These are phyloP conservation scores for Gossypium bickii DNA, from an alignment of 345 rosid genomes.

Conservation along the genomic window DNA sequence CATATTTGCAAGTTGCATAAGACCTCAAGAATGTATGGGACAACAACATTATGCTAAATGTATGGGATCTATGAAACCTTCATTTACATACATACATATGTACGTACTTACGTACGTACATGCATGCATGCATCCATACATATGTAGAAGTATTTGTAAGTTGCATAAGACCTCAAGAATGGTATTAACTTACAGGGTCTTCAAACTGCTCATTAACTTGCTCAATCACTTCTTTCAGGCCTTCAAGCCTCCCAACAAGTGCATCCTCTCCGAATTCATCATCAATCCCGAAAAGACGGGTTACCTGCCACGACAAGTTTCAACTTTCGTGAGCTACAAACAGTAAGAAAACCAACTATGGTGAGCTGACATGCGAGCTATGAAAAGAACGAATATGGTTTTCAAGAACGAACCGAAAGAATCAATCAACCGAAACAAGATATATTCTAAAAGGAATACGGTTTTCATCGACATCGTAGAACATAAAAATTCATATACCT, in stretches of 20 bases:
- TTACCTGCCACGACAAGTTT: slow-evolving; percentile 55
- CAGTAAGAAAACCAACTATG: too few relatives aligned
- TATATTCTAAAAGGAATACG: too few relatives aligned
- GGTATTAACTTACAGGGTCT: slow-evolving; percentile 66
- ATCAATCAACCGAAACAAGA: too few relatives aligned
- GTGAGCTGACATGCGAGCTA: too few relatives aligned
- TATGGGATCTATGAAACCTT: background rate
- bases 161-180: background rate
- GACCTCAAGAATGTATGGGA: background rate
- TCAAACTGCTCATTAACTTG: slow-evolving; percentile 92
- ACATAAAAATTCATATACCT: slow-evolving; percentile 43
- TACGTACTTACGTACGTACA: too few relatives aligned
- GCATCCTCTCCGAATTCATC: slow-evolving; percentile 98
- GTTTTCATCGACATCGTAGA: background rate
- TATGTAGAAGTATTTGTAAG: too few relatives aligned
- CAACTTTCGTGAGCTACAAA: background rate
- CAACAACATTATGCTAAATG: background rate
- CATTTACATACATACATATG: background rate
- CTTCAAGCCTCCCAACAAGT: slow-evolving; percentile 90
- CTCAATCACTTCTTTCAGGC: slow-evolving; percentile 96
- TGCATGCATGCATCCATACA: too few relatives aligned
- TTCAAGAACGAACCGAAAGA: too few relatives aligned
- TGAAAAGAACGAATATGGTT: too few relatives aligned
- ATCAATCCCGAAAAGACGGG: slow-evolving; percentile 76
- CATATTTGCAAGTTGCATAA: too few relatives aligned